Evolutionary conservation across 768 basidiomycete species (phyloP), one percentile per base, ranked within the genome.

Genomic region (Boletellus ananiceps): DNA sequence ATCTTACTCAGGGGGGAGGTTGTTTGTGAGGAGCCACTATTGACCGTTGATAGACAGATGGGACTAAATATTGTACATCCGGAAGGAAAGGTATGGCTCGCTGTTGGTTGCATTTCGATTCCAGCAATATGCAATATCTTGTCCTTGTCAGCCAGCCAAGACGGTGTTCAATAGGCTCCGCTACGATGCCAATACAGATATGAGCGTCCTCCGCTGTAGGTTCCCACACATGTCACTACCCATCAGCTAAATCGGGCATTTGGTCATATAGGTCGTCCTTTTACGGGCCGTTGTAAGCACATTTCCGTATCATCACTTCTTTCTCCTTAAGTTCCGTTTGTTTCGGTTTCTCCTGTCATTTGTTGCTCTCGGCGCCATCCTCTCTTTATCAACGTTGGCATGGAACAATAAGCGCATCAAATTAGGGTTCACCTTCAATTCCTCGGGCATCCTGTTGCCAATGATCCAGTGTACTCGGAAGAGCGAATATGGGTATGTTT

Each of bases 391-490:
- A 13, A 51, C 8, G 21, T 44, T 60, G 44, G 40, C 46, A 45
- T 50, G 19, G 35, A 29, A 25, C 37, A 40, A 18, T 2, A 56
- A 96, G 93, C 96, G 0, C 96, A 99, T 70, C 96, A 99, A 68
- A 89, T 98, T 50, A 81, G 96, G 43, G 95, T 99, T 3, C 96
- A 99, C 63, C 78, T 99, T 3, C 96, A 98, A 68, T 97, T 79
- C 67, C 80, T 99, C 49, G 96, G 95, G 1, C 74, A 89, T 62
- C 87, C 96, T 0, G 93, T 99, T 54, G 89, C 91, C 11, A 98
- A 99, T 63, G 96, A 98, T 57, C 90, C 93, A 2, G 78, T 98
- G 3, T 99, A 99, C 68, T 86, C 87, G 15, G 86, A 88, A 51
- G 71, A 74, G 31, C 78, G 76, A 35, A 88, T 89, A 44, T 91